These are phyloP conservation scores for Fusarium sp. DNA, from an alignment of 2,329 filamentous ascomycete species.

Conservation along the genomic window DNA sequence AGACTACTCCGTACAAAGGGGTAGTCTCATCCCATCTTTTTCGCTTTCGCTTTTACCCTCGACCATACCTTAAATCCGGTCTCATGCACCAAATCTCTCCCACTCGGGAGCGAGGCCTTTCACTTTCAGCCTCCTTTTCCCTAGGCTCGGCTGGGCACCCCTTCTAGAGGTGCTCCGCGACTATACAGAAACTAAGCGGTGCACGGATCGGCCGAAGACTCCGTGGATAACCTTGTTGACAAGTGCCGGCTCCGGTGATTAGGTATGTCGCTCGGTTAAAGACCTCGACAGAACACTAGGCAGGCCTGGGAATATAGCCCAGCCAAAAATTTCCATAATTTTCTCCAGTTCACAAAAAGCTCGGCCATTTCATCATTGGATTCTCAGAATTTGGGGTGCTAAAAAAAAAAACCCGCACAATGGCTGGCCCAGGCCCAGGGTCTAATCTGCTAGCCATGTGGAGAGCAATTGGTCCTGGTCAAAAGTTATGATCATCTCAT, in stretches of 20 bases:
- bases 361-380: slow-evolving; percentile 34
- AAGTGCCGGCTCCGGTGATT: slow-evolving; percentile 34
- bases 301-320: background rate
- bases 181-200: slow-evolving; percentile 24
- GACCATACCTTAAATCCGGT: slow-evolving; percentile 28
- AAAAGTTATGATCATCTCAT: slow-evolving; percentile 13
- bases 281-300: slow-evolving; percentile 13
- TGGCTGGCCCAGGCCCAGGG: slow-evolving; percentile 29
- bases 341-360: slow-evolving; percentile 10
- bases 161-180: slow-evolving; percentile 28
- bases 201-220: slow-evolving; percentile 32
- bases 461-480: slow-evolving; percentile 3
- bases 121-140: slow-evolving; percentile 36
- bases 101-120: slow-evolving; percentile 26
- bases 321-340: slow-evolving; percentile 4
- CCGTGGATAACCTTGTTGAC: slow-evolving; percentile 23
- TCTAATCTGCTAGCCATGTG: slow-evolving; percentile 12
- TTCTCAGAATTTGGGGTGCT: slow-evolving; percentile 9
- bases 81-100: slow-evolving; percentile 19
- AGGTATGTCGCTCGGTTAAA: slow-evolving; percentile 14
- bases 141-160: slow-evolving; percentile 29
- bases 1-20: slow-evolving; percentile 32
- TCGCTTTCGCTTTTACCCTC: background rate
- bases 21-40: slow-evolving; percentile 3
- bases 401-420: slow-evolving; percentile 13